Evolutionary conservation across 192 early-diverging fungal genomes (phyloP).

Genomic region (Chytriomyces confervae): DNA sequence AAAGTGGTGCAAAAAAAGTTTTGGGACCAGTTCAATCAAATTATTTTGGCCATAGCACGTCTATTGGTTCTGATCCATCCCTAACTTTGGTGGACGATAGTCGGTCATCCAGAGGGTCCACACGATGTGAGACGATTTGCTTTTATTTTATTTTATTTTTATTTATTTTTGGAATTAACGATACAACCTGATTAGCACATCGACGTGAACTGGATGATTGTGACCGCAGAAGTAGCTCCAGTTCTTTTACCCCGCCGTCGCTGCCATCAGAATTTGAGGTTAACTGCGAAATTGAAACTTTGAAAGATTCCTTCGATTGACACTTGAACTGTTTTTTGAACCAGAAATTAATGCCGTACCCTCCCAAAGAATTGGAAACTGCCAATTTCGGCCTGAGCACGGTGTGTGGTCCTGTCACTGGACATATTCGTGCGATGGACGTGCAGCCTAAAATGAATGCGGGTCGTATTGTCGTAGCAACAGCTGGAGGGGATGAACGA

Average conservation of each 20-base stretch:
- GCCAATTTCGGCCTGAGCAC: constrained; percentile 52
- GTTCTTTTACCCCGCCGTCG: constrained; percentile 1
- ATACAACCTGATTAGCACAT: constrained; percentile 8
- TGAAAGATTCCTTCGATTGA: neutral
- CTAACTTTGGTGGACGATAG: neutral
- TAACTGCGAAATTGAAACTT: neutral
- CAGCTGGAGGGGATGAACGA: constrained; percentile 55
- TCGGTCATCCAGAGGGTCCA: neutral
- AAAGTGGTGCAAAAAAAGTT: no score
- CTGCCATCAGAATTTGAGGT: constrained; percentile 11
- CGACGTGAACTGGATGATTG: constrained; percentile 15
- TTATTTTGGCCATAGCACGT: neutral
- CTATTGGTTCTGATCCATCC: neutral
- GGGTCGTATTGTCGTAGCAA: constrained; percentile 50
- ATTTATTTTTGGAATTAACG: neutral
- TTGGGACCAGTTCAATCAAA: no score
- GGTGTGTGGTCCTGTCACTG: constrained; percentile 48
- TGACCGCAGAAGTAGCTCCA: constrained; percentile 14
- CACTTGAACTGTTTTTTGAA: neutral
- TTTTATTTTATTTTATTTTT: neutral
- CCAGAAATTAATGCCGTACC: constrained; percentile 46
- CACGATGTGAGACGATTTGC: neutral
- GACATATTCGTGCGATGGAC: constrained; percentile 48
- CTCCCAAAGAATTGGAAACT: constrained; percentile 36
- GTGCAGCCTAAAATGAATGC: constrained; percentile 27